A percentile compares a stretch with the other conserved stretches of the same genome.
phyloP scores from a whole-genome alignment of 306 rosid genomes.

The Mimosa pudica region DNA sequence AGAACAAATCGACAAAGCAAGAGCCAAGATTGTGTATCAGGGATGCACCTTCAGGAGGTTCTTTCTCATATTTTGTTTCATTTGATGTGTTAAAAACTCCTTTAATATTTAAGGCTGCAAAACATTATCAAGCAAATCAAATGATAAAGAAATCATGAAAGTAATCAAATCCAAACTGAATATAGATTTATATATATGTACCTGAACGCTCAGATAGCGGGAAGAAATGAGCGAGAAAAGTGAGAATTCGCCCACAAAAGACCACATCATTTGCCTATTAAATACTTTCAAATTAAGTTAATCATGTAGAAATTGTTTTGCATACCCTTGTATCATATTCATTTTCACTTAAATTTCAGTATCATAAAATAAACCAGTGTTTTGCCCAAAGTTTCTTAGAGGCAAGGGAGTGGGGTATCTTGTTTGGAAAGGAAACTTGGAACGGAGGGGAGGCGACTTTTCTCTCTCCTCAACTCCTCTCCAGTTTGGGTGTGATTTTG shows the following conservation, averaged over 20 bases:
- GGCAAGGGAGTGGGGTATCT: background rate
- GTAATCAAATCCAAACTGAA: slow-evolving; percentile 32
- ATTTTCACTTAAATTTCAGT: background rate
- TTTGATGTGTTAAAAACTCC: slow-evolving; percentile 98
- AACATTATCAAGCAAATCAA: slow-evolving; percentile 35
- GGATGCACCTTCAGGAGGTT: slow-evolving; percentile 73
- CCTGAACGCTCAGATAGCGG: slow-evolving; percentile 98
- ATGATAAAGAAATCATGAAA: slow-evolving; percentile 26
- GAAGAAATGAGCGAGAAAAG: slow-evolving; percentile 94
- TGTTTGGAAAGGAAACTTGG: background rate
- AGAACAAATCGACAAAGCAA: background rate
- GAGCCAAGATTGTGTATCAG: slow-evolving; percentile 30
- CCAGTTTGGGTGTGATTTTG: too few relatives aligned
- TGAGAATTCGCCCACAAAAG: slow-evolving; percentile 96
- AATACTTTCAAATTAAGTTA: slow-evolving; percentile 10
- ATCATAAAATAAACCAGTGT: background rate
- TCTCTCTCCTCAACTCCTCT: too few relatives aligned
- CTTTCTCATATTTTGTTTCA: slow-evolving; percentile 94
- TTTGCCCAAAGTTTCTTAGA: background rate
- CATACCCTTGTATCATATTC: background rate
- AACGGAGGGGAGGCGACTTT: background rate
- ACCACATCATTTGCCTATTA: slow-evolving; percentile 90
- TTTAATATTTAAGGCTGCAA: slow-evolving; percentile 91
- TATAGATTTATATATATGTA: slow-evolving; percentile 34
- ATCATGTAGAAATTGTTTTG: background rate